Conservation (phyloP, 2,329 filamentous ascomycete genomes). For the Alternaria solani region DNA sequence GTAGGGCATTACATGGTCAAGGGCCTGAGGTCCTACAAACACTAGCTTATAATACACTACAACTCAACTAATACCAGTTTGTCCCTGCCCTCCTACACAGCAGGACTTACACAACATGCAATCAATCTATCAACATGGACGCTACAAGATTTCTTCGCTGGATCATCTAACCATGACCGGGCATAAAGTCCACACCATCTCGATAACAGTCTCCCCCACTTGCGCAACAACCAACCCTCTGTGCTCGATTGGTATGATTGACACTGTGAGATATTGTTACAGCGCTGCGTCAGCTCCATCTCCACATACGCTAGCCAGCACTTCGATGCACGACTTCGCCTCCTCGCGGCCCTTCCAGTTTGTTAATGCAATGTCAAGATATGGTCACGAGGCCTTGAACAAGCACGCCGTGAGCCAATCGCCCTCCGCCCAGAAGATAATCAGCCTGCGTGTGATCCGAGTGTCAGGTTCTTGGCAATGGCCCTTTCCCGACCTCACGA, state of each 20-base stretch:
- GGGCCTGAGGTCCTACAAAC: background rate
- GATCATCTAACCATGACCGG: conserved; percentile 32
- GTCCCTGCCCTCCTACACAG: background rate
- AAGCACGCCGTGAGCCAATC: conserved; percentile 20
- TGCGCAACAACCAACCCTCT: conserved; percentile 32
- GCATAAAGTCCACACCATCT: conserved; percentile 20
- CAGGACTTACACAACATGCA: background rate
- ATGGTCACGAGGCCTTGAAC: conserved; percentile 22
- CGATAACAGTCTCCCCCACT: conserved; percentile 36
- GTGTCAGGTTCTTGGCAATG: conserved; percentile 12
- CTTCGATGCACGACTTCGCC: conserved; percentile 24
- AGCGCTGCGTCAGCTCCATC: conserved; percentile 28
- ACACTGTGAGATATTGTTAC: conserved; percentile 17
- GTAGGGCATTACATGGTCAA: background rate
- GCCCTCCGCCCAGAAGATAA: conserved; percentile 11
- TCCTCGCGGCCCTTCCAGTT: background rate
- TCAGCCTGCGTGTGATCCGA: conserved; percentile 6
- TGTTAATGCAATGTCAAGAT: conserved; percentile 19
- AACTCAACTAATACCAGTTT: background rate
- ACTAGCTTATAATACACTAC: background rate
- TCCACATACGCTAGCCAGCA: conserved; percentile 44
- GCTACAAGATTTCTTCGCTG: conserved; percentile 11
- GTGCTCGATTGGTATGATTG: conserved; percentile 25
- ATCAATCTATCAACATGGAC: background rate
- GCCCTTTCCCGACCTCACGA: background rate